These are phyloP conservation scores for Porodaedalea pini DNA, from an alignment of 1,284 basidiomycete species.

Conservation along the genomic window DNA sequence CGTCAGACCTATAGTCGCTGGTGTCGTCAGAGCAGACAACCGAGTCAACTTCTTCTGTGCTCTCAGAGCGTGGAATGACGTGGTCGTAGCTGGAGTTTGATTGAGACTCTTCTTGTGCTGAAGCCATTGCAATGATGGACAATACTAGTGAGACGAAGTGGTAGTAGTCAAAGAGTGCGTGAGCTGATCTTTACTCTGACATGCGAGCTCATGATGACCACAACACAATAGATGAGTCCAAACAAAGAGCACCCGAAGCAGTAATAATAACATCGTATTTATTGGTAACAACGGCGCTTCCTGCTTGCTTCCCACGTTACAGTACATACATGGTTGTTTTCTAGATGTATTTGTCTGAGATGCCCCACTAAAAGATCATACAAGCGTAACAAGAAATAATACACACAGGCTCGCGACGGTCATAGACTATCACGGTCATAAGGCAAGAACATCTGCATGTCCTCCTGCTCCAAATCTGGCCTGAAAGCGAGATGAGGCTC, in stretches of 20 bases:
- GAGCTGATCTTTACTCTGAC: too few relatives aligned
- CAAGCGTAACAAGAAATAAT: too few relatives aligned
- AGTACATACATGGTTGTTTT: too few relatives aligned
- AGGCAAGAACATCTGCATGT: neutral
- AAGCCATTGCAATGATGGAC: neutral
- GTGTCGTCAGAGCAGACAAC: neutral
- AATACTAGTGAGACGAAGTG: neutral
- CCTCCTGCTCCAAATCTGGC: slow-evolving; percentile 1
- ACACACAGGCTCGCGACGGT: neutral
- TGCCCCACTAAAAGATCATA: too few relatives aligned
- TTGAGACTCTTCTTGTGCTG: neutral
- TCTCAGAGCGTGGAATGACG: neutral
- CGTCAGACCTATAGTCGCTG: neutral
- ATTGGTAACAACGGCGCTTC: too few relatives aligned
- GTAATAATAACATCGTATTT: too few relatives aligned
- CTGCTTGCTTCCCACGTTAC: too few relatives aligned
- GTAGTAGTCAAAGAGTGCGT: neutral
- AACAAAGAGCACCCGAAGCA: too few relatives aligned
- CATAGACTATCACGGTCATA: neutral
- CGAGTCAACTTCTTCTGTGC: neutral
- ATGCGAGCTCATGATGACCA: too few relatives aligned
- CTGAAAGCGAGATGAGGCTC: slow-evolving; percentile 2
- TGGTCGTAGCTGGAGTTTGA: neutral
- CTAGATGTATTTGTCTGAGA: too few relatives aligned
- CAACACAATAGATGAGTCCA: too few relatives aligned